Conservation (phyloP, 495 filamentous ascomycete species). For the Aspergillus mulundensis region DNA sequence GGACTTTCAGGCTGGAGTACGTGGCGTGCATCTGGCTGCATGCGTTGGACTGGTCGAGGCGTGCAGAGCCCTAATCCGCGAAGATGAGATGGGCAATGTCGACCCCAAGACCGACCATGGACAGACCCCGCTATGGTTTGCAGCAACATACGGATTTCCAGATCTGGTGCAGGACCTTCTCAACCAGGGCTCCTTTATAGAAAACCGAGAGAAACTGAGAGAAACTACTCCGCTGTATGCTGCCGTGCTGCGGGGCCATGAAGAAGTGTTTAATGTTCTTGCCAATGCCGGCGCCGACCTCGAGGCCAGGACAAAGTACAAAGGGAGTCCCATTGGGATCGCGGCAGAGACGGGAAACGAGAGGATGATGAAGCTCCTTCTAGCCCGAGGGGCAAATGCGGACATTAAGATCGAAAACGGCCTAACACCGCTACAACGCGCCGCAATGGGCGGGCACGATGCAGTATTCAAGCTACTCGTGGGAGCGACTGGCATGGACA, state of each 20-base stretch:
- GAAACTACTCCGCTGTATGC: background rate
- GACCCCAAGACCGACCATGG: background rate
- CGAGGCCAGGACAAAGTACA: background rate
- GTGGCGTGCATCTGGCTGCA: background rate
- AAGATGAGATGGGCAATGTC: background rate
- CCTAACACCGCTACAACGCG: background rate
- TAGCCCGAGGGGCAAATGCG: background rate
- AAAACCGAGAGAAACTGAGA: background rate
- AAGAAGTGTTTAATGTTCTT: background rate
- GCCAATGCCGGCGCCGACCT: background rate
- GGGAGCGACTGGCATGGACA: background rate
- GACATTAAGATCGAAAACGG: background rate
- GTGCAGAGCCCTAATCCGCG: background rate
- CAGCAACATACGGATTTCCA: background rate
- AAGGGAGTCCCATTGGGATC: background rate
- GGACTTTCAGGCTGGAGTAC: background rate
- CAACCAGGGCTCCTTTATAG: background rate
- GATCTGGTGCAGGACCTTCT: background rate
- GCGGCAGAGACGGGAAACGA: background rate
- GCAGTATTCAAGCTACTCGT: background rate
- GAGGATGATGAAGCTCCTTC: background rate
- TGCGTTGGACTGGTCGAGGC: background rate
- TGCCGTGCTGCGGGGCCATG: background rate
- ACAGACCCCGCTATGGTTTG: background rate
- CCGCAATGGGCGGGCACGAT: background rate